Conservation (phyloP, 192 early-diverging fungal genomes). For the Coemansia pectinata region DNA sequence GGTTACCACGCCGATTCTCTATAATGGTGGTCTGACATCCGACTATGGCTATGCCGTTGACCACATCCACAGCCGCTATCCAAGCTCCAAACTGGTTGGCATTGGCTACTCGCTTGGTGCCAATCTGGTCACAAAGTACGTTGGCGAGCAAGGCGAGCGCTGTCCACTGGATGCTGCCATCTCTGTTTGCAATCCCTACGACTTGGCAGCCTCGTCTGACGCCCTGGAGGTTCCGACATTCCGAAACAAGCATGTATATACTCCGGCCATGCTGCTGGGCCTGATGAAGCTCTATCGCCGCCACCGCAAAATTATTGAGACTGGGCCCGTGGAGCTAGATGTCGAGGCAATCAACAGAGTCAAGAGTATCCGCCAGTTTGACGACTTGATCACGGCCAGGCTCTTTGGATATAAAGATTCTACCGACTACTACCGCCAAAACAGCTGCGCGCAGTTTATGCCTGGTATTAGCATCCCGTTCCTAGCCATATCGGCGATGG, state of each 20-base stretch:
- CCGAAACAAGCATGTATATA: slow-evolving; percentile 61
- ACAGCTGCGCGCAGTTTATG: slow-evolving; percentile 63
- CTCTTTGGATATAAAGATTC: slow-evolving; percentile 80
- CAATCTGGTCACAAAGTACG: slow-evolving; percentile 89
- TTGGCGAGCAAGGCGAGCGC: slow-evolving; percentile 77
- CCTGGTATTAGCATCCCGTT: slow-evolving; percentile 72
- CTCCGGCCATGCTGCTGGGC: slow-evolving; percentile 58
- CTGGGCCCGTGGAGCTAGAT: slow-evolving; percentile 54
- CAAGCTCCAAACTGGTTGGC: slow-evolving; percentile 69
- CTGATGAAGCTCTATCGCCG: slow-evolving; percentile 57
- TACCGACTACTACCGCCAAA: slow-evolving; percentile 76
- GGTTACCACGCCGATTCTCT: slow-evolving; percentile 77
- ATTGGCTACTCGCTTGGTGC: slow-evolving; percentile 91
- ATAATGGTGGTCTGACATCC: slow-evolving; percentile 78
- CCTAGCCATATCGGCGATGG: slow-evolving; percentile 79
- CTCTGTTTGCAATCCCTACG: slow-evolving; percentile 86
- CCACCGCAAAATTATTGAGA: slow-evolving; percentile 52
- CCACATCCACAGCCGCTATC: slow-evolving; percentile 55
- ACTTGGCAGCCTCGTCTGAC: slow-evolving; percentile 61
- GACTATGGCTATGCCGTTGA: slow-evolving; percentile 60
- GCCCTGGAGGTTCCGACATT: slow-evolving; percentile 57
- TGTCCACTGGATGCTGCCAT: slow-evolving; percentile 75
- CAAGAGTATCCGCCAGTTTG: slow-evolving; percentile 76
- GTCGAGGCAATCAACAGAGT: slow-evolving; percentile 57
- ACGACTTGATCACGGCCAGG: slow-evolving; percentile 70